Evolutionary conservation across 371 early-diverging fungal genomes (phyloP).

Genomic region (Funneliformis caledonium): DNA sequence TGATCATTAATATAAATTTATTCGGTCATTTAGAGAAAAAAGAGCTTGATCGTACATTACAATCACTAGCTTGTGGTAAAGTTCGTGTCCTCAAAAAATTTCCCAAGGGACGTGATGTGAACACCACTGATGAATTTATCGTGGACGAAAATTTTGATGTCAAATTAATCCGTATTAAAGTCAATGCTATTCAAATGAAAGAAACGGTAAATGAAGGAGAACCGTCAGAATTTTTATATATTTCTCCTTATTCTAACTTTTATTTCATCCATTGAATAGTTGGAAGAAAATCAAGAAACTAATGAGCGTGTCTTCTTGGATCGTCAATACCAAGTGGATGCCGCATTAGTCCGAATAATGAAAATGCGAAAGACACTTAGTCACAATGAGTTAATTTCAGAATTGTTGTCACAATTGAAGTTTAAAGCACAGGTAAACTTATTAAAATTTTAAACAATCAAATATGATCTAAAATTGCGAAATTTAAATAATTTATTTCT

Average conservation of each 20-base stretch:
- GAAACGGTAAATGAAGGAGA: constrained; percentile 55
- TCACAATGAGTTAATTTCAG: constrained; percentile 72
- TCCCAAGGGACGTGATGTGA: constrained; percentile 57
- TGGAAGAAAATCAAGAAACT: constrained; percentile 74
- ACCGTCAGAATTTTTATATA: background rate
- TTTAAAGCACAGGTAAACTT: constrained; percentile 75
- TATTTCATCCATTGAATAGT: constrained; percentile 23
- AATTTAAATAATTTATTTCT: constrained; percentile 11
- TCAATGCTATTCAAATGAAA: constrained; percentile 80
- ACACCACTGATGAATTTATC: constrained; percentile 65
- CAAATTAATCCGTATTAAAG: constrained; percentile 66
- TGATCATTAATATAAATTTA: background rate
- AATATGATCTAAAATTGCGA: background rate
- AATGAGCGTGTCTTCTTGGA: constrained; percentile 78
- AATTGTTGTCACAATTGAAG: constrained; percentile 74
- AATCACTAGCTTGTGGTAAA: constrained; percentile 85
- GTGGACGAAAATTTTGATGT: constrained; percentile 74
- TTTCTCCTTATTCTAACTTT: constrained; percentile 36
- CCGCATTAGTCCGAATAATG: constrained; percentile 94
- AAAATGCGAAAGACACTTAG: constrained; percentile 78
- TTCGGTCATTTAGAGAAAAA: constrained; percentile 56
- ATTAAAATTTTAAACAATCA: background rate
- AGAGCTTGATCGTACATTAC: constrained; percentile 80
- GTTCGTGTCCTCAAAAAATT: constrained; percentile 72
- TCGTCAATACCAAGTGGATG: constrained; percentile 88